Base-by-base conservation (phyloP, 1,284 basidiomycete species). In the Chalciporus sp. region DNA sequence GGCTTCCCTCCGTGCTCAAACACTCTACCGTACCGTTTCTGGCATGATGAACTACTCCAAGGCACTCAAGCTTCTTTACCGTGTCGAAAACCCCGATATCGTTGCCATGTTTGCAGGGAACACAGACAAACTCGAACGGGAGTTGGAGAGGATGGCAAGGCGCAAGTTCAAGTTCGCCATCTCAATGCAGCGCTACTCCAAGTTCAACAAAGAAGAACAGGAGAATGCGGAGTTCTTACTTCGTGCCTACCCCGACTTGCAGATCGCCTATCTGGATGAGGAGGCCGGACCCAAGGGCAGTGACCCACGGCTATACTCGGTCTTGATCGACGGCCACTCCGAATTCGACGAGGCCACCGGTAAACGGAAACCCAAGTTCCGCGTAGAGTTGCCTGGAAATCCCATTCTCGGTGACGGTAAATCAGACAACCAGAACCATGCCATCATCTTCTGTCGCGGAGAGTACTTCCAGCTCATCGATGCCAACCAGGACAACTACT, bases 31-130 rank as follows among this genome's bases (percentile, higher is more conserved):
- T 61, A 99, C 97, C 14, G 95, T 99, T n/a, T 99, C 97, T n/a
- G 97, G 97, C 53, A 98, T 99, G 90, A 99, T 99, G 97, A 99
- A 99, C 80, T 99, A 99, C 77, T 92, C 92, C 65, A 99, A 99
- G 79, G 96, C 96, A 17, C 97, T 99, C 86, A 99, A 99, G 76
- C 83, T 99, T 29, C 84, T 99, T 31, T 99, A 99, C 75, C 94
- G 96, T 55, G 96, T 99, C 58, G 96, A 99, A 76, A 99, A 98
- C 74, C 97, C 97, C n/a, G 94, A 97, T 72, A 90, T 98, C 51
- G 96, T 99, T 1, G 94, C 98, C 73, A 84, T 88, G 53, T 98
- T 98, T 73, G 94, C 92, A 47, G 96, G 96, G 33, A 98, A 97
- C 77, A 98, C 96, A 12, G 97, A 99, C 69, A 87, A 91, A 57